These are phyloP conservation scores for Globisporangium paddicum DNA, from an alignment of 352 stramenopile species.

Conservation along the genomic window DNA sequence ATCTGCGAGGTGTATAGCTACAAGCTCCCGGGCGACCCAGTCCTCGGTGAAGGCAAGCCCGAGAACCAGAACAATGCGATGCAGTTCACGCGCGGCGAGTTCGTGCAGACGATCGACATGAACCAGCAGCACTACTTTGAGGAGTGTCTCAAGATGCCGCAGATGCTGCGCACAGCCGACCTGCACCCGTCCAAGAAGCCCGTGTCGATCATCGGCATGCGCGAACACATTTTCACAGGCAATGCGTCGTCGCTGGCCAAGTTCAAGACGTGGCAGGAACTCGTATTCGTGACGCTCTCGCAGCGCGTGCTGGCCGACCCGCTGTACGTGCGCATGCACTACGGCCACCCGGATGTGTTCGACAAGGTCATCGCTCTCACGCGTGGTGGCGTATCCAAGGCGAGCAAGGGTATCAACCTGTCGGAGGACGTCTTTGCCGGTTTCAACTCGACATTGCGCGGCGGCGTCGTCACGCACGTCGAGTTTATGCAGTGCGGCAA, in stretches of 20 bases:
- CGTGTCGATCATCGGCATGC: constrained; percentile 83
- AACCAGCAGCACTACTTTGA: constrained; percentile 88
- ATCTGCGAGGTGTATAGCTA: constrained; percentile 82
- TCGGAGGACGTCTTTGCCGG: constrained; percentile 85
- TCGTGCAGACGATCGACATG: constrained; percentile 88
- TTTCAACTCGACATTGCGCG: constrained; percentile 76
- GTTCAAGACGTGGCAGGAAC: constrained; percentile 84
- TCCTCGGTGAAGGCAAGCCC: constrained; percentile 78
- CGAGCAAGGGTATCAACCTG: constrained; percentile 82
- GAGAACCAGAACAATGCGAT: constrained; percentile 86
- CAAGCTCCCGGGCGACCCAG: constrained; percentile 73
- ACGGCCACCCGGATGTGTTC: constrained; percentile 82
- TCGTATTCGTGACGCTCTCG: constrained; percentile 82
- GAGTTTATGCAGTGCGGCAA: constrained; percentile 89
- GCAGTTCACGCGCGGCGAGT: constrained; percentile 78
- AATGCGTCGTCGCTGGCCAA: constrained; percentile 79
- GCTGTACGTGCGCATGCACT: constrained; percentile 78
- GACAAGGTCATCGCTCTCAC: constrained; percentile 77
- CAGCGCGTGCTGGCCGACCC: constrained; percentile 76
- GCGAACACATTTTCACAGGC: constrained; percentile 85
- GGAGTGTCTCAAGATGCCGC: constrained; percentile 83
- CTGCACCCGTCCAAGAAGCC: constrained; percentile 62
- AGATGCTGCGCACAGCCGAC: constrained; percentile 68
- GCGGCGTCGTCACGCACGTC: constrained; percentile 73
- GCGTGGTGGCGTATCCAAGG: constrained; percentile 71